Evolutionary conservation across 306 rosid species (phyloP).

Genomic region (Cucurbita ficifolia): DNA sequence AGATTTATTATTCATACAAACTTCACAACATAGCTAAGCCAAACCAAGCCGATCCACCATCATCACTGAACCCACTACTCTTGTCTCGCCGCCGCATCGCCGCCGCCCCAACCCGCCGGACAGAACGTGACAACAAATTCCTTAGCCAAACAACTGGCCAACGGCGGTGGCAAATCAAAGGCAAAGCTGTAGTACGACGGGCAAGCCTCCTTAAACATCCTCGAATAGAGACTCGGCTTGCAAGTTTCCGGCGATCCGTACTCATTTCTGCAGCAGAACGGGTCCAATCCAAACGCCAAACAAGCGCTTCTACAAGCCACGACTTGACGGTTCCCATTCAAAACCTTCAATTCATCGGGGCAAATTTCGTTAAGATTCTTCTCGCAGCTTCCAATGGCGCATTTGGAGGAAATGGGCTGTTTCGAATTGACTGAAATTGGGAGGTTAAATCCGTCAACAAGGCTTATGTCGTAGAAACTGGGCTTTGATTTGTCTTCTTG

Average conservation of each 20-base stretch:
- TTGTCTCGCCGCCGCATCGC: not conserved
- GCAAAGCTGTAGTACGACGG: conserved; percentile 68
- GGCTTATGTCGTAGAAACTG: conserved; percentile 61
- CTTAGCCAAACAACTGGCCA: conserved; percentile 41
- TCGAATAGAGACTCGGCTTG: conserved; percentile 55
- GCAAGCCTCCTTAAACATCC: conserved; percentile 64
- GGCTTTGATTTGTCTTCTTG: conserved; percentile 43
- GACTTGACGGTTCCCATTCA: conserved; percentile 27
- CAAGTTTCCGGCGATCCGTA: conserved; percentile 53
- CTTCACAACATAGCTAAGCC: not conserved
- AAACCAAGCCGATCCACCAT: not conserved
- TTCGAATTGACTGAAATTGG: conserved; percentile 35
- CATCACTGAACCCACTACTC: not conserved
- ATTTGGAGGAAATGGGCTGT: conserved; percentile 15
- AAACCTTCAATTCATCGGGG: conserved; percentile 44
- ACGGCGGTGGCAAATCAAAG: conserved; percentile 51
- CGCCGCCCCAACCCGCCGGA: conserved; percentile 45
- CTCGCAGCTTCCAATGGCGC: conserved; percentile 43
- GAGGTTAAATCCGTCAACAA: conserved; percentile 76
- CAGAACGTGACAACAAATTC: conserved; percentile 58
- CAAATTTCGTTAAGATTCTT: conserved; percentile 40
- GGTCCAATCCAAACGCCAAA: conserved; percentile 55
- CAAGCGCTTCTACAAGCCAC: conserved; percentile 90
- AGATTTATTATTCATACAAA: not conserved
- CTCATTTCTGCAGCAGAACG: conserved; percentile 56